A percentile compares a stretch with the other conserved stretches of the same genome.
Evolutionary conservation across 495 filamentous ascomycete species (phyloP).

Genomic region (Penicillium verhagenii): DNA sequence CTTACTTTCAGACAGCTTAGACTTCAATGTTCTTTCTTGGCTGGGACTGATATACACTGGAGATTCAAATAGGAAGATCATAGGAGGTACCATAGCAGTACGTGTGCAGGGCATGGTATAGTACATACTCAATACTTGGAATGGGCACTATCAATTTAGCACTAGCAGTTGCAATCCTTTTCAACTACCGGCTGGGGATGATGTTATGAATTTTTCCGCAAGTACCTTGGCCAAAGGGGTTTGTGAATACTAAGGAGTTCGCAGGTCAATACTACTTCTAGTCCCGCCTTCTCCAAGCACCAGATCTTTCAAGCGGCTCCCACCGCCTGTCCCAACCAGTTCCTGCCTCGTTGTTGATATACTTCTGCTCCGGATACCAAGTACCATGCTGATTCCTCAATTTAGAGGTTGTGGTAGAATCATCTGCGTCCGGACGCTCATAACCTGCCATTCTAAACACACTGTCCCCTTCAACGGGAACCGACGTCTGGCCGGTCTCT

Average conservation of each 20-base stretch:
- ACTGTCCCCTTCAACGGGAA: background rate
- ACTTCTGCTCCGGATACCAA: constrained; percentile 11
- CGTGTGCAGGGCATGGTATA: too few species aligned
- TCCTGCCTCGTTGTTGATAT: constrained; percentile 18
- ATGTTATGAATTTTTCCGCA: too few species aligned
- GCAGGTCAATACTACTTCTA: background rate
- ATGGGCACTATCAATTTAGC: too few species aligned
- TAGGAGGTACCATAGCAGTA: too few species aligned
- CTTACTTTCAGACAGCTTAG: too few species aligned
- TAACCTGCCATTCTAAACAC: constrained; percentile 39
- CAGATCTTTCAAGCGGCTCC: constrained; percentile 28
- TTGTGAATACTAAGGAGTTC: background rate
- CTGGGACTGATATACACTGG: too few species aligned
- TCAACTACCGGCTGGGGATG: too few species aligned
- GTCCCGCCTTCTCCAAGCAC: constrained; percentile 36
- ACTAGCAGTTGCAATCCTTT: too few species aligned
- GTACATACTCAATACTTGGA: too few species aligned
- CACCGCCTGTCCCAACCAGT: constrained; percentile 44
- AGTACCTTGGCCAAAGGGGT: too few species aligned
- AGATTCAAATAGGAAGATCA: too few species aligned
- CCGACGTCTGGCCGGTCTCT: constrained; percentile 2
- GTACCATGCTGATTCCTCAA: constrained; percentile 38
- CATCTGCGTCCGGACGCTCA: constrained; percentile 36
- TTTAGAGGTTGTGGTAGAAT: constrained; percentile 33
- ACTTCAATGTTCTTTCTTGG: too few species aligned